Conservation (phyloP, 176 grass and related monocot species). For the Raddia guianensis region DNA sequence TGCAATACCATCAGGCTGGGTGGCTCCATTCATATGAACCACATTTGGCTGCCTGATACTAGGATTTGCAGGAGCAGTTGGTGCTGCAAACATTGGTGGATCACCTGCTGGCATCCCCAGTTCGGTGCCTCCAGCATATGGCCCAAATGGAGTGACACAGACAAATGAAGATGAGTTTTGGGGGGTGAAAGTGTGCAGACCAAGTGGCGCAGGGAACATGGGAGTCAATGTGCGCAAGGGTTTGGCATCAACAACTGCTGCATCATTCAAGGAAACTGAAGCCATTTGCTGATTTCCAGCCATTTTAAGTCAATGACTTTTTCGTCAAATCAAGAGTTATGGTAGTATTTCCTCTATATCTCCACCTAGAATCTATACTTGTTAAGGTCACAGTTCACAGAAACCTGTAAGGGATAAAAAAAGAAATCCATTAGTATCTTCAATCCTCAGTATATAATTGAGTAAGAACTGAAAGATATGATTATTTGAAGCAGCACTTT, state of each 20-base stretch:
- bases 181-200: slow-evolving; percentile 63
- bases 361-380: slow-evolving; percentile 16
- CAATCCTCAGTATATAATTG: slow-evolving; percentile 4
- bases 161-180: slow-evolving; percentile 65
- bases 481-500: slow-evolving; percentile 20
- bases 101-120: slow-evolving; percentile 44
- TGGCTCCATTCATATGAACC: slow-evolving; percentile 41
- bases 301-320: slow-evolving; percentile 40
- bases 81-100: slow-evolving; percentile 44
- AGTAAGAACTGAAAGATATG: slow-evolving; percentile 22
- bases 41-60: slow-evolving; percentile 26
- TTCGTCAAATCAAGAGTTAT: background rate
- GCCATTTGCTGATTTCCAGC: slow-evolving; percentile 41
- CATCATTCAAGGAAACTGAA: slow-evolving; percentile 35
- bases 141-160: slow-evolving; percentile 70
- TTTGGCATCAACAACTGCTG: slow-evolving; percentile 69
- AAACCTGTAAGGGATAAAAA: background rate
- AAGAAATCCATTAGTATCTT: background rate
- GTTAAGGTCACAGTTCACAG: slow-evolving; percentile 22
- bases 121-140: slow-evolving; percentile 48
- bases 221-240: slow-evolving; percentile 79
- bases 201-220: slow-evolving; percentile 81
- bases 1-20: slow-evolving; percentile 39
- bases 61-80: slow-evolving; percentile 19
- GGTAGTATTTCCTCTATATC: slow-evolving; percentile 1